Percentiles rank a stretch among this genome's conserved stretches.
phyloP scores from a whole-genome alignment of 164 flowering plant species.

The Paratinospora sagittata region DNA sequence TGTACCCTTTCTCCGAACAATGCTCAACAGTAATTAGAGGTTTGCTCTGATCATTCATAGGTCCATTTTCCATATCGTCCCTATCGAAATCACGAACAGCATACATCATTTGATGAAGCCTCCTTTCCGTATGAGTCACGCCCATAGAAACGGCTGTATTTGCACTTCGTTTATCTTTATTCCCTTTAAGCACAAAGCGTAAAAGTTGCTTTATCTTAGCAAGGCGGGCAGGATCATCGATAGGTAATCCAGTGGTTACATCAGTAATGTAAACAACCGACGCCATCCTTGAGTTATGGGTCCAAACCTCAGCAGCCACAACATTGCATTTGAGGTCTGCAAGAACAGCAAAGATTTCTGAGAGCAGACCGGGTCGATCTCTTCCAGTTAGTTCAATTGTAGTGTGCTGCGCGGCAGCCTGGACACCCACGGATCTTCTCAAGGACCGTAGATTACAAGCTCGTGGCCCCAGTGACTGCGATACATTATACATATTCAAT shows the following conservation, averaged over 20 bases:
- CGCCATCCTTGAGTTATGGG: constrained; percentile 95
- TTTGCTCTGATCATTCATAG: constrained; percentile 32
- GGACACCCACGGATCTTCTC: constrained; percentile 72
- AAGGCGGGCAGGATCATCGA: constrained; percentile 55
- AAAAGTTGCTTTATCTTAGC: constrained; percentile 64
- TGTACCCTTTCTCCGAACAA: constrained; percentile 65
- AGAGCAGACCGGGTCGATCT: constrained; percentile 88
- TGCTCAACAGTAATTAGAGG: constrained; percentile 63
- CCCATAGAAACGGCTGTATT: constrained; percentile 69
- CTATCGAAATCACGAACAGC: constrained; percentile 82
- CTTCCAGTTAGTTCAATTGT: constrained; percentile 76
- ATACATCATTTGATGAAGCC: constrained; percentile 95
- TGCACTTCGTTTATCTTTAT: constrained; percentile 55
- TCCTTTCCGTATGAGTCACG: constrained; percentile 64
- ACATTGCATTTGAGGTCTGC: constrained; percentile 84
- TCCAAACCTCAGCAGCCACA: constrained; percentile 90
- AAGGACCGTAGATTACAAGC: constrained; percentile 48
- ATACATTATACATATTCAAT: constrained; percentile 14
- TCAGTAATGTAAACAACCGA: constrained; percentile 84
- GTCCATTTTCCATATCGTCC: constrained; percentile 21
- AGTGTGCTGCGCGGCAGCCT: constrained; percentile 59
- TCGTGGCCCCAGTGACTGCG: constrained; percentile 63
- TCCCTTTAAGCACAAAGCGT: constrained; percentile 60
- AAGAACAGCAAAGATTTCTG: constrained; percentile 88
- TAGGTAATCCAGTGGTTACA: constrained; percentile 47